phyloP scores from a whole-genome alignment of 169 alveolate genomes.

The Eimeria praecox region DNA sequence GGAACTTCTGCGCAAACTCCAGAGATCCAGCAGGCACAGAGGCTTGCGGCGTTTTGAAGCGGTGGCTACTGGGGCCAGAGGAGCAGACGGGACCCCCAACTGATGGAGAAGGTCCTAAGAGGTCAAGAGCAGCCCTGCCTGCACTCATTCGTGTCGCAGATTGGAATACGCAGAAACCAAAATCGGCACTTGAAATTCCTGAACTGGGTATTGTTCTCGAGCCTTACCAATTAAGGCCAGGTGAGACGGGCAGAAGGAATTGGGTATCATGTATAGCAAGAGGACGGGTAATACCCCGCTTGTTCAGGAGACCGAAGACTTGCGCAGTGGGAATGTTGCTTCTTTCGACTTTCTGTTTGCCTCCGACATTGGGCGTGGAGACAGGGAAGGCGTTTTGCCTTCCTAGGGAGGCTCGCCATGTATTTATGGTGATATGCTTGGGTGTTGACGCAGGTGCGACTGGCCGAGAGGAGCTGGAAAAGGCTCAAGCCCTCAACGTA shows the following conservation, averaged over 20 bases:
- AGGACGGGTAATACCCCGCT: background rate
- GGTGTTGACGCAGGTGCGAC: constrained; percentile 29
- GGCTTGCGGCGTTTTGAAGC: background rate
- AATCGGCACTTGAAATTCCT: background rate
- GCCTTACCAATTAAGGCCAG: constrained; percentile 47
- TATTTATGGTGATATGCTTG: background rate
- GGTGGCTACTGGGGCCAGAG: constrained; percentile 24
- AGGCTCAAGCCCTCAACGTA: constrained; percentile 20
- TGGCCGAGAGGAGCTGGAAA: constrained; percentile 59
- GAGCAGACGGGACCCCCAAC: constrained; percentile 8
- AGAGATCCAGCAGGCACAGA: background rate
- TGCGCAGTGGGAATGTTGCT: background rate
- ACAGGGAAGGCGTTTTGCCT: background rate
- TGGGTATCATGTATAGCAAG: background rate
- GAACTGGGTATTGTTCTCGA: constrained; percentile 38
- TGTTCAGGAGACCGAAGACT: background rate
- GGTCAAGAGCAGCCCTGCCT: constrained; percentile 27
- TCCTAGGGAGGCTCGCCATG: background rate
- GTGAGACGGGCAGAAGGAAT: background rate
- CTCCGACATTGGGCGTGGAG: background rate
- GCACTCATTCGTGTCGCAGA: constrained; percentile 60
- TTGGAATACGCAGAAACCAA: constrained; percentile 5
- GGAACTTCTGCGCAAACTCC: background rate
- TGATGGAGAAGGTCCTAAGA: background rate
- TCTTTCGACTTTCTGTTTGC: background rate